Evolutionary conservation across 2,329 filamentous ascomycete species (phyloP), one percentile per base, ranked within the genome.

Genomic region (Aspergillus sp.): DNA sequence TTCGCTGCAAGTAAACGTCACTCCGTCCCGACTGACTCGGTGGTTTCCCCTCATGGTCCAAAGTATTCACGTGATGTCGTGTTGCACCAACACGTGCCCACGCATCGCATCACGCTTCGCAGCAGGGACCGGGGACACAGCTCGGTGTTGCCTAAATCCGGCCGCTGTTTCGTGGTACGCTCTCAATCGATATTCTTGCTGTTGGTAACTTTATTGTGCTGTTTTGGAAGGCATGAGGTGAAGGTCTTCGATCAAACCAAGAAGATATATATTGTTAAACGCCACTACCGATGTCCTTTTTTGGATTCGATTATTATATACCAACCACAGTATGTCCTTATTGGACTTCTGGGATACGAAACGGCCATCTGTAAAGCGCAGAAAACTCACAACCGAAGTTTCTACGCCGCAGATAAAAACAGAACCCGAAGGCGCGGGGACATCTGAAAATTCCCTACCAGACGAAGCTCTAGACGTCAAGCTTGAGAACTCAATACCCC

Each of bases 331-430:
- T 8, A 74, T 75, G 72, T 73, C 72, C 50, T 59, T 75, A 24
- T 41, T 75, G 63, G 66, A 75, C 54, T 75, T 68, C 51, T 75
- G 72, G 68, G 71, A 73, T 37, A 74, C 68, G 3, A 60, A 66
- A 54, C 68, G 68, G 44, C 61, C 64, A 19, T 61, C 67, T 3
- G 52, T 61, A 37, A 76, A 76, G 61, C 70, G 73, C 33, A 70
- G 67, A 42, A 70, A 68, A 55, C 61, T 60, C 8, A 64, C 61
- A n/a, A 56, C 62, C 12, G 60, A 62, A 6, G 51, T 56, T n/a
- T 40, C 45, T 6, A 46, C 40, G 20, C 46, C 45, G 6, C n/a
- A 34, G 27, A n/a, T 13, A 20, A 46, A 50, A 12, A 6, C 40
- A 7, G 41, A 58, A 8, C 50, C 17, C 17, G 62, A 19, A 22